Conservation (phyloP, 257 asterid species). For the Paulownia fortunei region DNA sequence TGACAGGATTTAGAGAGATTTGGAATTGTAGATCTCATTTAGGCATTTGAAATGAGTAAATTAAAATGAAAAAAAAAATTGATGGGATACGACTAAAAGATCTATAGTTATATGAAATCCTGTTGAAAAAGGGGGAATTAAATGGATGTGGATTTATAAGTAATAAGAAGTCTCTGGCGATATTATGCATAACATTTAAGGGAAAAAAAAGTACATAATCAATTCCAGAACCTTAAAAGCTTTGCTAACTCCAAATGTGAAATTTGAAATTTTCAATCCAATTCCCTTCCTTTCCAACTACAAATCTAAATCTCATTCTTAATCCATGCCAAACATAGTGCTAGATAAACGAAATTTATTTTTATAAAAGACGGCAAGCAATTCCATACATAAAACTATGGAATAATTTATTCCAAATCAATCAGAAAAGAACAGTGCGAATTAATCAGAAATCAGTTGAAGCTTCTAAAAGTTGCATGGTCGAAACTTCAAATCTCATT, state of each 20-base stretch:
- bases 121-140: neutral
- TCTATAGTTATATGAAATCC: too few relatives aligned
- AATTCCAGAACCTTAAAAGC: too few relatives aligned
- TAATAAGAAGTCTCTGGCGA: neutral
- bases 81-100: too few relatives aligned
- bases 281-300: too few relatives aligned
- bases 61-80: too few relatives aligned
- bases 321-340: conserved; percentile 11
- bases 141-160: neutral
- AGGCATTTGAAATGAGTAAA: neutral
- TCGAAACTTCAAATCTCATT: conserved; percentile 3
- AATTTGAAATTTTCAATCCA: too few relatives aligned
- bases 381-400: neutral
- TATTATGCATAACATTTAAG: neutral
- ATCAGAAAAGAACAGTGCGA: neutral
- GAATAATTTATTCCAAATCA: neutral
- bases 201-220: neutral
- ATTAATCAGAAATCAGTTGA: neutral
- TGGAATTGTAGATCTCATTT: too few relatives aligned
- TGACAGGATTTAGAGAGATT: too few relatives aligned
- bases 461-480: neutral
- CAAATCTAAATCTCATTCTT: too few relatives aligned
- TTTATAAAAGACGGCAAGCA: neutral
- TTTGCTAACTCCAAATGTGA: too few relatives aligned
- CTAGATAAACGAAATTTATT: neutral